Evolutionary conservation across 1,284 basidiomycete species (phyloP).

Genomic region (Veloboletus limbatus): DNA sequence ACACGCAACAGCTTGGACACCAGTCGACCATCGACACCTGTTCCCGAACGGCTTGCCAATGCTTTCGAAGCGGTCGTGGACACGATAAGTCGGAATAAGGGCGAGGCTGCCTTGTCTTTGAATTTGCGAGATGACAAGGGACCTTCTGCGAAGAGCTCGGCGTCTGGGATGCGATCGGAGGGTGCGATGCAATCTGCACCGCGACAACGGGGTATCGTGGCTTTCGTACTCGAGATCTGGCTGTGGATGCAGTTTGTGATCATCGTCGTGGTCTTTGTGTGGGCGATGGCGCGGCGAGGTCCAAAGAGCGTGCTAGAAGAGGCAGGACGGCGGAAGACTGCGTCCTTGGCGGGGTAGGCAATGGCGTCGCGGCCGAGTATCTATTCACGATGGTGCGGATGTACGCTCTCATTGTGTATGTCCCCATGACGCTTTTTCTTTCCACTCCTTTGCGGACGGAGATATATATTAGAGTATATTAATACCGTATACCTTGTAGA

Average conservation of each 20-base stretch:
- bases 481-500: slow-evolving; percentile 20
- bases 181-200: slow-evolving; percentile 7
- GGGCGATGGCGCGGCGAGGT: slow-evolving; percentile 71
- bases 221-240: slow-evolving; percentile 67
- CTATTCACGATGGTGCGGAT: slow-evolving; percentile 3
- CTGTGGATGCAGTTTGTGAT: slow-evolving; percentile 75
- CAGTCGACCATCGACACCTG: slow-evolving; percentile 30
- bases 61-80: slow-evolving; percentile 44
- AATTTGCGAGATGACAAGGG: slow-evolving; percentile 14
- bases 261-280: slow-evolving; percentile 71
- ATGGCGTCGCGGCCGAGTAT: slow-evolving; percentile 32
- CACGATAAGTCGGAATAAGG: slow-evolving; percentile 32
- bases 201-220: slow-evolving; percentile 40
- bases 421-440: neutral
- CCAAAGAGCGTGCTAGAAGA: slow-evolving; percentile 64
- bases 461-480: slow-evolving; percentile 25
- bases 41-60: slow-evolving; percentile 37
- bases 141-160: slow-evolving; percentile 2
- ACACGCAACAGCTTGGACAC: slow-evolving; percentile 14
- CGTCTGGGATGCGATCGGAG: neutral
- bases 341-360: slow-evolving; percentile 15
- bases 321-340: slow-evolving; percentile 43
- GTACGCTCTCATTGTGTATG: slow-evolving; percentile 5
- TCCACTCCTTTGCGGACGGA: slow-evolving; percentile 6
- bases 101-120: slow-evolving; percentile 11